Evolutionary conservation across 2,329 filamentous ascomycete genomes (phyloP), one percentile per base, ranked within the genome.

Genomic region (Rhexocercosporidium sp.): DNA sequence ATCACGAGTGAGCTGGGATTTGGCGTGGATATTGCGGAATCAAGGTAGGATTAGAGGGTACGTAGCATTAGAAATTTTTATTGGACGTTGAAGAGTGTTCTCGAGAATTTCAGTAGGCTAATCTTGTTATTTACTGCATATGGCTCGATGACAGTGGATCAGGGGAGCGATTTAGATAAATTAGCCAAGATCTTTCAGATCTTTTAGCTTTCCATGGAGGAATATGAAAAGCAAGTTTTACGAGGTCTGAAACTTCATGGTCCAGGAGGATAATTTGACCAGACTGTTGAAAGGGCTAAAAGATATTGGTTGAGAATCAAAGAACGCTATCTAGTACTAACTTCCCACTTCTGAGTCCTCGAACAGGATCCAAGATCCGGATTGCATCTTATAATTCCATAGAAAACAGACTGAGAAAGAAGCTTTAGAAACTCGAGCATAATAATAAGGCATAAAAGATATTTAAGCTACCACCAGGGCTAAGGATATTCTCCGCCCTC

Each of bases 401-500:
- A 8, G 8, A 25, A 39, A 25, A 39, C 2, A 25, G 16, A 57
- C 5, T 6, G 18, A 56, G 1, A 20, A 37, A 2, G 39, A 5
- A 16, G 39, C 39, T 44, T 16, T 44, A 46, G 20, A 22, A 39
- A 34, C 9, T 14, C 11, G 22, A 57, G 11, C 20, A 57, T 41
- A 57, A 57, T 22, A 9, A 39, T 57, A 57, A 39, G 29, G 39
- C 29, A 57, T 57, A 39, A 57, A n/a, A 34, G 20, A 57, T 54
- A 57, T 25, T 57, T 29, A n/a, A 20, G 11, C 9, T 25, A 4
- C n/a, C 31, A n/a, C 29, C 31, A 8, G 1, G 16, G 53, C 31
- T 25, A 54, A 34, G 27, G 34, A n/a, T 34, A 20, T 29, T 47
- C 3, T 22, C 11, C 20, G 27, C 27, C 20, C 44, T 27, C 20